Base-by-base conservation (phyloP, 306 rosid species). In the Castanopsis chinensis region DNA sequence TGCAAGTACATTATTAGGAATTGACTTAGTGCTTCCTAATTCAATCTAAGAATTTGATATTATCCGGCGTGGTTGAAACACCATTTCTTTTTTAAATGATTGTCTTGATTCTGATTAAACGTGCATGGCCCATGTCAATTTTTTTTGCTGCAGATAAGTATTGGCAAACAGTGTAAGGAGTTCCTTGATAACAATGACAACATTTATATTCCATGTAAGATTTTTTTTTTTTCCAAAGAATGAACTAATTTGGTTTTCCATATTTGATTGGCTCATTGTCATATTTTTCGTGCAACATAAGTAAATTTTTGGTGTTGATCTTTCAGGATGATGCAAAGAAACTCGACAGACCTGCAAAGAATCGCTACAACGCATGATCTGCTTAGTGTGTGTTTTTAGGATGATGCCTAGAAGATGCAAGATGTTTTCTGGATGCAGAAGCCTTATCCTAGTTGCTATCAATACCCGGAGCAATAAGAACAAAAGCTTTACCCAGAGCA, bases 131-230 rank as follows among this genome's bases (percentile, higher is more conserved):
- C 20, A 51, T 77, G 23, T 65, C 11, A 49, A 59, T 49, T 78
- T 54, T 51, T 56, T 51, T 59, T 81, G 35, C 74, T 76, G 73
- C 89, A 95, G 99, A 1, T 85, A 76, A 95, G 97, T 94, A 95
- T 95, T 76, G 99, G 94, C 54, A 95, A 88, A 78, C 98, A 95
- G 80, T 95, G 97, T 98, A 95, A 95, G 88, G 94, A 87, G 80
- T 85, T 91, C 78, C 94, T 95, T 59, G 98, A 95, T 83, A 88
- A 72, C 86, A 90, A 87, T 27, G 98, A 93, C 0, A 27, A 58
- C 41, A 85, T 91, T 90, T 82, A 93, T 93, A 76, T 86, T 89
- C 83, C 99, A 95, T 85, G 98, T 95, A 79, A 82, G 96, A 53
- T 81, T 18, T 2, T 69, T 19, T 5, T 32, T 18, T 57, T 19